A percentile compares a stretch with the other conserved stretches of the same genome.
These are phyloP conservation scores for Exsudoporus frostii DNA, from an alignment of 768 basidiomycete genomes.

Conservation along the genomic window DNA sequence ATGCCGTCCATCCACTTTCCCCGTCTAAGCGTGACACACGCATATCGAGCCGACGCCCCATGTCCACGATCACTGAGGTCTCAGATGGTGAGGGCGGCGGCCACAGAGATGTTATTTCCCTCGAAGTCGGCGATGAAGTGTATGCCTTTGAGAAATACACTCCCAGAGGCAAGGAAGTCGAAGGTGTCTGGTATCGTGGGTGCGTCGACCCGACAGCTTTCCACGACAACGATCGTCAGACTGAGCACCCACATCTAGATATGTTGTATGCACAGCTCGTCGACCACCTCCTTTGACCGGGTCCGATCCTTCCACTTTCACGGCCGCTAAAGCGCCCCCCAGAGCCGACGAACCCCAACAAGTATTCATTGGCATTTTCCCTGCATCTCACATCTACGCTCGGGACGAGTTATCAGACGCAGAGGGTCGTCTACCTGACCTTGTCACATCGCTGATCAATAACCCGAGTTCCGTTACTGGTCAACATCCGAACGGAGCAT, in stretches of 20 bases:
- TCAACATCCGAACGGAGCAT: slow-evolving; percentile 34
- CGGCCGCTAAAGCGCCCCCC: slow-evolving; percentile 39
- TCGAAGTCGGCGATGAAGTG: slow-evolving; percentile 95
- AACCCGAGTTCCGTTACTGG: slow-evolving; percentile 30
- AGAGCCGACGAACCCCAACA: slow-evolving; percentile 78
- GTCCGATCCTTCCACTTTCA: slow-evolving; percentile 52
- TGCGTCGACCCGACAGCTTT: slow-evolving; percentile 40
- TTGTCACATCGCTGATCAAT: slow-evolving; percentile 54
- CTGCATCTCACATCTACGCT: slow-evolving; percentile 81
- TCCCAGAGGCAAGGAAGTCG: slow-evolving; percentile 66
- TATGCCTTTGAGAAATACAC: slow-evolving; percentile 95
- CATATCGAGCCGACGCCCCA: slow-evolving; percentile 42
- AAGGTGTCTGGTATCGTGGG: slow-evolving; percentile 93
- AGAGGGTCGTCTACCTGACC: slow-evolving; percentile 77
- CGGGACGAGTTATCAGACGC: slow-evolving; percentile 87
- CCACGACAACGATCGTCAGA: background rate
- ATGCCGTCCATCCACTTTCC: slow-evolving; percentile 80
- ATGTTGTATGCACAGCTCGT: slow-evolving; percentile 81
- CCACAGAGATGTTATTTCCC: slow-evolving; percentile 72
- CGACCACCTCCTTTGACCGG: slow-evolving; percentile 65
- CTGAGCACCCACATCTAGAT: slow-evolving; percentile 42
- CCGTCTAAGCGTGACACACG: slow-evolving; percentile 74
- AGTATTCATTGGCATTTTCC: slow-evolving; percentile 93
- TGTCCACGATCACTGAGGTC: slow-evolving; percentile 43
- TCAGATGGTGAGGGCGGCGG: slow-evolving; percentile 60